Percentiles rank a stretch among this genome's conserved stretches.
phyloP scores from a whole-genome alignment of 2,329 filamentous ascomycete genomes.

The Neopestalotiopsis rosae region DNA sequence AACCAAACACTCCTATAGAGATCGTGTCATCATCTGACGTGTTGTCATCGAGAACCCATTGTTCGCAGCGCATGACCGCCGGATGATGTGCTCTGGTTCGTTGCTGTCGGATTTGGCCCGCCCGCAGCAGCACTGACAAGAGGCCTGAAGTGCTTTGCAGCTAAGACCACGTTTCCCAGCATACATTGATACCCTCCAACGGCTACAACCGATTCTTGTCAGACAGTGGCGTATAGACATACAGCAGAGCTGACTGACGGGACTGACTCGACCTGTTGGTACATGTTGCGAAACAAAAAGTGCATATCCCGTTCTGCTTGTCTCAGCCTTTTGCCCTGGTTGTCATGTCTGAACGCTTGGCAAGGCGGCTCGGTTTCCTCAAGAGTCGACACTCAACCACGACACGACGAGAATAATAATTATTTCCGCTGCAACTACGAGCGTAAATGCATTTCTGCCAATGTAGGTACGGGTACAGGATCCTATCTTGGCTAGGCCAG shows the following conservation, averaged over 20 bases:
- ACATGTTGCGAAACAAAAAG: background rate
- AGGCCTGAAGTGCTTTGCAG: background rate
- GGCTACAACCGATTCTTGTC: background rate
- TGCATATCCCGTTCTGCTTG: background rate
- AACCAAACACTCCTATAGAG: background rate
- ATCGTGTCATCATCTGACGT: slow-evolving; percentile 5
- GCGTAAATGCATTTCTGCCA: background rate
- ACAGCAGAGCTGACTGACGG: background rate
- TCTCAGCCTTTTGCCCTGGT: background rate
- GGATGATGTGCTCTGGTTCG: background rate
- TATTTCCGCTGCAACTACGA: background rate
- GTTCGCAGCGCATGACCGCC: slow-evolving; percentile 12
- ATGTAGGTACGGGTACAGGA: background rate
- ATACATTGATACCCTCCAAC: background rate
- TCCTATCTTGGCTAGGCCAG: slow-evolving; percentile 9
- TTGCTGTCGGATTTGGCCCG: background rate
- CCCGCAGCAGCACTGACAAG: background rate
- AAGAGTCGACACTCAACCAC: background rate
- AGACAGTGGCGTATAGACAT: background rate
- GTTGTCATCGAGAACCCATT: slow-evolving; percentile 3
- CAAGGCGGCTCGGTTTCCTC: background rate
- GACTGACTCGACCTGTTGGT: background rate
- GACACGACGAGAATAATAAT: background rate
- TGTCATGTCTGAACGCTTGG: background rate
- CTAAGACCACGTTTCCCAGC: background rate